These are phyloP conservation scores for Serendipita vermifera DNA, from an alignment of 768 basidiomycete genomes.

Conservation along the genomic window DNA sequence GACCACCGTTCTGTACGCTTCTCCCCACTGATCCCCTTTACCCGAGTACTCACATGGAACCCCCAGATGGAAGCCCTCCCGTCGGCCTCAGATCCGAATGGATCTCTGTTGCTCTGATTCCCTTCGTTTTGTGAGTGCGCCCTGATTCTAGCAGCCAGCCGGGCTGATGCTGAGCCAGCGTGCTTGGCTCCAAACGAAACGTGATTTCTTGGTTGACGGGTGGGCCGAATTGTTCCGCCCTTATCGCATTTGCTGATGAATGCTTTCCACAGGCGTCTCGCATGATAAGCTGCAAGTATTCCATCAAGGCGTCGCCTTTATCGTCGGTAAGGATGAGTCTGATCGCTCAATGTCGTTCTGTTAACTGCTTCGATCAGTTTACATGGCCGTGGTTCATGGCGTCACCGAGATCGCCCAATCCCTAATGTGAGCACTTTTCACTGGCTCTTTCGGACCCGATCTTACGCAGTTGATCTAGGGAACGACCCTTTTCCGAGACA, in stretches of 20 bases:
- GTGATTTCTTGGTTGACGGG: neutral
- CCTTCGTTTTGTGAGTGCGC: neutral
- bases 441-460: too few relatives aligned
- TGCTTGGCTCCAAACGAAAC: neutral
- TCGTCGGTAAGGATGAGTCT: too few relatives aligned
- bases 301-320: constrained; percentile 11
- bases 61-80: neutral
- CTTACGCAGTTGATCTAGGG: too few relatives aligned
- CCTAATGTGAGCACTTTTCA: neutral
- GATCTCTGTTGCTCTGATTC: neutral
- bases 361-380: neutral
- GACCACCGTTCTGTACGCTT: neutral
- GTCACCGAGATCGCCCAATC: constrained; percentile 9
- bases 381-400: constrained; percentile 11
- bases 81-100: neutral
- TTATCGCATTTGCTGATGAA: neutral
- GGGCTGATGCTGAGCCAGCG: neutral
- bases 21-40: too few relatives aligned
- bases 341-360: neutral
- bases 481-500: neutral
- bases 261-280: too few relatives aligned
- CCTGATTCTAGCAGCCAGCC: neutral
- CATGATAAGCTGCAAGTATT: constrained; percentile 20
- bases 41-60: too few relatives aligned
- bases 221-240: neutral